Evolutionary conservation across 2,329 filamentous ascomycete species (phyloP), one percentile per base, ranked within the genome.

Genomic region (Aureobasidium sp.): DNA sequence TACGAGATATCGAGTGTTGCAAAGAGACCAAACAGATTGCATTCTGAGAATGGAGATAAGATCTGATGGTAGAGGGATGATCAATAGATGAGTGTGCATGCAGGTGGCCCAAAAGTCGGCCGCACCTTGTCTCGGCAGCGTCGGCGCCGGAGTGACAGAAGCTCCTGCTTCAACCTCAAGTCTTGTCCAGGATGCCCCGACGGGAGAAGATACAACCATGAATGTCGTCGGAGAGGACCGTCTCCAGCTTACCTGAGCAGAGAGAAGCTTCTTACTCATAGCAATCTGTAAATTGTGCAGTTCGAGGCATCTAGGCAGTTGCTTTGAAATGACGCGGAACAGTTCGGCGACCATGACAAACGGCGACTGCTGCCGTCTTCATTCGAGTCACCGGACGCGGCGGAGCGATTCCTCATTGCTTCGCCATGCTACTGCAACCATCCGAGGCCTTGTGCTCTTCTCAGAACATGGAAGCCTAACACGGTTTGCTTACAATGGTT

Each of bases 301-400:
- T 9, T 41, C 54, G n/a, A 58, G 42, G 42, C 54, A 58, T 58
- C 41, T 48, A 48, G 42, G 54, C 54, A 48, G 54, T 48, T 58
- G 54, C 54, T 58, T 57, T 48, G 42, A 47, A 39, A 47, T 37
- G 8, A 30, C 25, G 13, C 39, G 49, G 39, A 57, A 45, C 53
- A 36, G 13, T 57, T 45, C 27, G 36, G 53, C 27, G 27, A n/a
- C n/a, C 41, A 57, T 57, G 42, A 45, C 42, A 11, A 58, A 48
- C n/a, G 41, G 39, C 6, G 32, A 25, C 30, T 34, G 21, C 39
- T 16, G 54, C 30, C 21, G 3, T 42, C 27, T 48, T 48, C 27
- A 32, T 48, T 58, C 42, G 54, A 58, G 54, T 58, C 54, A 58
- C 54, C 54, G 41, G 42, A 13, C 25, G 42, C 42, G 54, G 54